phyloP scores from a whole-genome alignment of 225 moss, liverwort and hornwort species.

The Marchantia paleacea region DNA sequence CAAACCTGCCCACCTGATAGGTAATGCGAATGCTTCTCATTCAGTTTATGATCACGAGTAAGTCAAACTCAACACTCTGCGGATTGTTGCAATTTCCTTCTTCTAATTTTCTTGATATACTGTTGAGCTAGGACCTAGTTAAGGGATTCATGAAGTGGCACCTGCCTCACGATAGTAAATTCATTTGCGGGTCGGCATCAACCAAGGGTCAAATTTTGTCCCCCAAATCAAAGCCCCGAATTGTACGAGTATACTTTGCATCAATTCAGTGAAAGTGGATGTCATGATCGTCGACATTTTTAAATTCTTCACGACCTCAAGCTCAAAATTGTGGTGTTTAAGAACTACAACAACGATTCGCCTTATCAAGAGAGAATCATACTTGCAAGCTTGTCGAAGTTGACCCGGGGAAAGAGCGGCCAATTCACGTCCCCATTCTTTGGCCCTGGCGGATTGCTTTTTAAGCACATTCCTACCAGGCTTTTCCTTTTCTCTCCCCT shows the following conservation, averaged over 20 bases:
- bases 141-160: not conserved
- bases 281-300: not conserved
- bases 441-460: slow-evolving; percentile 63
- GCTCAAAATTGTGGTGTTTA: not conserved
- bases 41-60: not conserved
- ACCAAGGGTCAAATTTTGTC: too few relatives aligned
- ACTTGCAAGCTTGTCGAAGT: slow-evolving; percentile 82
- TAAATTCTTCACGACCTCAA: not conserved
- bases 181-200: too few relatives aligned
- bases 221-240: too few relatives aligned
- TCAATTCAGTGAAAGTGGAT: not conserved
- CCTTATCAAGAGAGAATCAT: not conserved
- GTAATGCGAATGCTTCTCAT: not conserved
- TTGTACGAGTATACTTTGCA: not conserved
- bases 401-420: slow-evolving; percentile 64
- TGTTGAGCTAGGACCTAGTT: not conserved
- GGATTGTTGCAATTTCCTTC: not conserved
- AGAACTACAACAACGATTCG: not conserved
- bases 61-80: not conserved
- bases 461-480: slow-evolving; percentile 74
- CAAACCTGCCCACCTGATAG: slow-evolving; percentile 77
- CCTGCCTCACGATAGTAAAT: too few relatives aligned
- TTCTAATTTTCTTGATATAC: not conserved
- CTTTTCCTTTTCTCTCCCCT: slow-evolving; percentile 44
- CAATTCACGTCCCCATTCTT: slow-evolving; percentile 67